Evolutionary conservation across 1,284 basidiomycete genomes (phyloP).

Genomic region (Chalciporus sp.): DNA sequence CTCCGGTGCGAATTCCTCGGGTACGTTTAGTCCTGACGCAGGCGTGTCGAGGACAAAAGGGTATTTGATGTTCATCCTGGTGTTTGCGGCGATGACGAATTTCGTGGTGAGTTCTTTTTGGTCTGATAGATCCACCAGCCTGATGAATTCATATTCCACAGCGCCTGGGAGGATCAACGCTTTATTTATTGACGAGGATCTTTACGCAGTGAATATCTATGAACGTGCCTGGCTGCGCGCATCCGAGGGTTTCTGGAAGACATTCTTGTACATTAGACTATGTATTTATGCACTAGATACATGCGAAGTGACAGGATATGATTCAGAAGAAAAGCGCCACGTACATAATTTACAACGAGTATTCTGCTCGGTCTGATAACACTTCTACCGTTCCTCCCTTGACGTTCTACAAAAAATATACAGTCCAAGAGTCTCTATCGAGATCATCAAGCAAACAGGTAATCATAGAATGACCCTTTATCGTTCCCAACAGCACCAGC

Average conservation of each 20-base stretch:
- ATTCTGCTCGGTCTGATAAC: background rate
- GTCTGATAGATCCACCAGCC: background rate
- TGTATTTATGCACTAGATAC: conserved; percentile 7
- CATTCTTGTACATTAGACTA: conserved; percentile 7
- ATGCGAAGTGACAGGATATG: background rate
- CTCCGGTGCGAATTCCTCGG: conserved; percentile 60
- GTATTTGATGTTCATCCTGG: conserved; percentile 81
- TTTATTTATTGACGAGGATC: conserved; percentile 62
- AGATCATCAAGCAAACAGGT: conserved; percentile 39
- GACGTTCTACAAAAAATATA: background rate
- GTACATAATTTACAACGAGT: background rate
- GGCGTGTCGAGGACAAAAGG: conserved; percentile 62
- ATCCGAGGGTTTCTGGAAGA: background rate
- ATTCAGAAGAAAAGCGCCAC: background rate
- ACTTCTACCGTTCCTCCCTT: background rate
- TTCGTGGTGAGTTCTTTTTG: conserved; percentile 46
- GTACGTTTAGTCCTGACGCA: conserved; percentile 61
- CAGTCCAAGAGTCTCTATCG: background rate
- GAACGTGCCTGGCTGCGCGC: background rate
- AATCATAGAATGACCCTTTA: conserved; percentile 41
- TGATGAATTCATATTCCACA: conserved; percentile 22
- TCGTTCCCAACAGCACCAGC: conserved; percentile 15
- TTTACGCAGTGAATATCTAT: conserved; percentile 53
- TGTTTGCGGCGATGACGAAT: conserved; percentile 78
- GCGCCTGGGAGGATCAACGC: conserved; percentile 65